Percentiles rank a stretch among this genome's conserved stretches.
Conservation (phyloP, 2,329 filamentous ascomycete genomes). For the Coleophoma eucalyptorum region DNA sequence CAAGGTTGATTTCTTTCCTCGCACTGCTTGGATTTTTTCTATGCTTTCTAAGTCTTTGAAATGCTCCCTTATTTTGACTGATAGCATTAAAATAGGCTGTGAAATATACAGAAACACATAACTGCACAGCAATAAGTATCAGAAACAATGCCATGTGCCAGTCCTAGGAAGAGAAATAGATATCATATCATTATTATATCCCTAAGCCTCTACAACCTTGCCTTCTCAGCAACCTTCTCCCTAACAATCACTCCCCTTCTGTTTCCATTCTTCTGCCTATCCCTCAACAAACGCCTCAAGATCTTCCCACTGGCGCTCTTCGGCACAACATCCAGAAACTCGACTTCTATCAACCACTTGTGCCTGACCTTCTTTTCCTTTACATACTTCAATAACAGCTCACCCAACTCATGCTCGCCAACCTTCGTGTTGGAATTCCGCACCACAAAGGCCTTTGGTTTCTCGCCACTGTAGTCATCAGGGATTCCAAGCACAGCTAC, state of each 20-base stretch:
- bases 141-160: no score
- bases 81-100: no score
- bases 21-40: no score
- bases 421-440: conserved; percentile 25
- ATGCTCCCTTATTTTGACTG: no score
- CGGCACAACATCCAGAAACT: conserved; percentile 53
- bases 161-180: no score
- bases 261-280: conserved; percentile 35
- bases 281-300: conserved; percentile 50
- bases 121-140: no score
- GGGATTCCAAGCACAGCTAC: conserved; percentile 49
- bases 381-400: conserved; percentile 45
- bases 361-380: conserved; percentile 49
- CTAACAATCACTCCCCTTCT: conserved; percentile 26
- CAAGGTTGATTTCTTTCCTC: no score
- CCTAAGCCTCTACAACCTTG: conserved; percentile 27
- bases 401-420: conserved; percentile 27
- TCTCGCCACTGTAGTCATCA: conserved; percentile 52
- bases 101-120: no score
- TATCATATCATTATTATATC: not conserved
- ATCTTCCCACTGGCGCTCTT: conserved; percentile 65
- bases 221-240: conserved; percentile 20
- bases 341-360: conserved; percentile 49
- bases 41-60: no score
- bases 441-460: conserved; percentile 55